Base-by-base conservation (phyloP, 176 grass and related monocot species). In the Ananas comosus region DNA sequence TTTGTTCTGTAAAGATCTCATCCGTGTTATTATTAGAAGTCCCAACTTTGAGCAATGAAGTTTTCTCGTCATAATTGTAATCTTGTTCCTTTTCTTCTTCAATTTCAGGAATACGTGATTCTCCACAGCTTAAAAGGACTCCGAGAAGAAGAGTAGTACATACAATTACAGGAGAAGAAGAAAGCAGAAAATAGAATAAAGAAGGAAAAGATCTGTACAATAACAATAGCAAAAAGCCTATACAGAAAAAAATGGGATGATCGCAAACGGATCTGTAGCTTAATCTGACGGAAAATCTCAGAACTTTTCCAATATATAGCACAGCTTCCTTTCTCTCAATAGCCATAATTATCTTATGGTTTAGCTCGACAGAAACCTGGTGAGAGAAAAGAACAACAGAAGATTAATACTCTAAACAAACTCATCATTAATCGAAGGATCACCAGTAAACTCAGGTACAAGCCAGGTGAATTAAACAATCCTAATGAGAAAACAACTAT, bases 81-180 rank as follows among this genome's bases (percentile, higher is more conserved):
- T 42, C 33, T 5, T 42, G 33, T 47, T 9, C 27, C 53, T 16
- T 16, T 16, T 71, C 57, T 64, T 71, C 59, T 51, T 79, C 76
- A 17, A 71, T 53, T 51, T 81, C 49, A 50, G 75, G 88, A 29
- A 66, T 54, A 67, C 71, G 51, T 56, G 69, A 73, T 49, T 87
- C 81, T 4, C 79, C 84, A 18, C 57, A 91, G 18, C 64, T 82
- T 64, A 91, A 14, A 64, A 91, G 65, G 28, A 79, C 75, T 64
- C 88, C 84, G 66, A 91, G 88, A 22, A 91, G 75, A 76, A 91
- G 48, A 21, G 88, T 73, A 0, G 88, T 87, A 68, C 83, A 82
- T 13, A 79, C 51, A 67, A 91, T 72, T 8, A 84, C 78, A 1
- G 88, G 76, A 64, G 76, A 71, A 59, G 76, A 71, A 65, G 58